phyloP scores from a whole-genome alignment of 495 filamentous ascomycete species.

The Mycothermus thermophilus region DNA sequence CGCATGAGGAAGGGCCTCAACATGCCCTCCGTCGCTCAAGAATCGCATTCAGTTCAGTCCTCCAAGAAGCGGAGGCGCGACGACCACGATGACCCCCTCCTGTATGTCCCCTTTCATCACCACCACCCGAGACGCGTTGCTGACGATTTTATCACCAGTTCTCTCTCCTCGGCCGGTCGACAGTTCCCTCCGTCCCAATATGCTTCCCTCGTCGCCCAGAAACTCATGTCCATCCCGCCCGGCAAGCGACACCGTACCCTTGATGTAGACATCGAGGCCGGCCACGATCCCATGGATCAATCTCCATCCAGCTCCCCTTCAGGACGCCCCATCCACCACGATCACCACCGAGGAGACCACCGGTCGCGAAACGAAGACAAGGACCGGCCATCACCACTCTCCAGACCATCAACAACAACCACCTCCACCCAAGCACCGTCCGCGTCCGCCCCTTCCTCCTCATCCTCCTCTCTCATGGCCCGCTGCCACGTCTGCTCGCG shows the following conservation, averaged over 20 bases:
- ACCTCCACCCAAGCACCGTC: too few relatives aligned
- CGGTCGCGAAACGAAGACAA: background rate
- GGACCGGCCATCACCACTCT: constrained; percentile 1
- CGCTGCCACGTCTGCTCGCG: constrained; percentile 38
- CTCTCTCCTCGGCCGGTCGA: too few relatives aligned
- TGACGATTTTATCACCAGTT: too few relatives aligned
- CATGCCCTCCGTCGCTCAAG: too few relatives aligned
- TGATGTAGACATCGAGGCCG: constrained; percentile 4
- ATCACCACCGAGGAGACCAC: background rate
- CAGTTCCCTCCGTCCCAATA: too few relatives aligned
- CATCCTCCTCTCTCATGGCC: constrained; percentile 17
- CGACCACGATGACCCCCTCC: too few relatives aligned
- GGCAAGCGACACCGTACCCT: constrained; percentile 20
- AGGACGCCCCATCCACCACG: constrained; percentile 4
- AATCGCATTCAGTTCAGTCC: too few relatives aligned
- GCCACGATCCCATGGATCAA: constrained; percentile 4
- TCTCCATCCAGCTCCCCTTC: constrained; percentile 5
- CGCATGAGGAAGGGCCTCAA: too few relatives aligned
- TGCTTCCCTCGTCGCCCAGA: constrained; percentile 11
- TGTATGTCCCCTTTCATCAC: too few relatives aligned
- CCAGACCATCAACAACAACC: constrained; percentile 1
- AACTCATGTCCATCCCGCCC: constrained; percentile 20
- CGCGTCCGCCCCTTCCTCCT: too few relatives aligned
- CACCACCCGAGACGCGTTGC: too few relatives aligned
- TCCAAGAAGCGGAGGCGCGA: too few relatives aligned